Base-by-base conservation (phyloP, 1,284 basidiomycete species). In the Mycosarcoma mackinlayi region DNA sequence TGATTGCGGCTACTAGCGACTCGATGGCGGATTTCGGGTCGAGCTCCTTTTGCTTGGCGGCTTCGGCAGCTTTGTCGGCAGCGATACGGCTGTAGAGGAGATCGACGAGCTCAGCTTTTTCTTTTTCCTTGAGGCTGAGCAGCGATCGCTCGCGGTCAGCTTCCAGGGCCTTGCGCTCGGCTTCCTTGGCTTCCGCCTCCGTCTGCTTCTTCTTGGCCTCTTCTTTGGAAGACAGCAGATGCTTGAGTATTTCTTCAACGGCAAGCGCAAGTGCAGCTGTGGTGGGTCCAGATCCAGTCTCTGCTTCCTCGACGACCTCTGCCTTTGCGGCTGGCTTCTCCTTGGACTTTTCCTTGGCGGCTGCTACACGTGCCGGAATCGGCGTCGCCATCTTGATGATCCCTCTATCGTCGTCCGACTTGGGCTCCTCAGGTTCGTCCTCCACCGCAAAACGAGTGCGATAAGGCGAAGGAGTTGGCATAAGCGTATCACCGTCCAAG, bases 241-340 rank as follows among this genome's bases (percentile, higher is more conserved):
- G 77, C 60, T 78, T 78, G 41, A 79, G 65, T 37, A 79, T 77
- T 51, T 79, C 77, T 41, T 79, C 77, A 0, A 79, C 76, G 3
- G 77, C 77, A 4, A 75, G 46, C 3, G 75, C 74, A 4, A 79
- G 65, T 7, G 76, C 77, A 6, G 46, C 54, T 0, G 57, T 61
- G 1, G 61, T 64, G 2, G 67, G 61, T 2, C 53, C 57, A 6
- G 35, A 39, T 3, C 50, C 56, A 7, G 41, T 33, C 18, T 52
- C 57, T 6, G 19, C 40, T 21, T 42, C 42, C 9, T 39, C 30
- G 3, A 6, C 50, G 11, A 40, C 57, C 14, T 35, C 27, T 8
- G 18, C 38, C 11, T 40, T 46, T 13, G 19, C 53, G 19, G 21
- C 18, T 14, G 50, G 31, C 35, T 23, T 23, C 33, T 39, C 31